Conservation (phyloP, 2,329 filamentous ascomycete genomes). For the Lasiodiplodia sp. region DNA sequence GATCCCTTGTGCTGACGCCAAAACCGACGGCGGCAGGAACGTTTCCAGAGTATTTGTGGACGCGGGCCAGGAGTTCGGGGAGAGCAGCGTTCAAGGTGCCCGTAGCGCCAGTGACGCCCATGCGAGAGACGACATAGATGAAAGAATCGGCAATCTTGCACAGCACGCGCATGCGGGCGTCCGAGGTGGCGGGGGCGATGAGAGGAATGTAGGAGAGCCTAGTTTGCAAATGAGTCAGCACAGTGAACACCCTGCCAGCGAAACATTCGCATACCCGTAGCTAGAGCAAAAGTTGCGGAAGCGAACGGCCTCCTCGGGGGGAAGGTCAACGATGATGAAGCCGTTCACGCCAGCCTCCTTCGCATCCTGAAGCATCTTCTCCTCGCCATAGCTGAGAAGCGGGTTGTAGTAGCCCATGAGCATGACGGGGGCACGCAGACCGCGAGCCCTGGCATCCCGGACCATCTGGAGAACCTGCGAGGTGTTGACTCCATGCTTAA, state of each 20-base stretch:
- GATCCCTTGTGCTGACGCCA: conserved; percentile 92
- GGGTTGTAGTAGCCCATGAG: conserved; percentile 99
- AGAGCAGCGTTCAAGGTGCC: conserved; percentile 83
- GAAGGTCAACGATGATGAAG: conserved; percentile 95
- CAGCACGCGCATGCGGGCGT: conserved; percentile 90
- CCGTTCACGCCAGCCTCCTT: conserved; percentile 87
- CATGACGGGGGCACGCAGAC: conserved; percentile 81
- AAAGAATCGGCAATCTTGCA: conserved; percentile 98
- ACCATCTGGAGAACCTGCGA: conserved; percentile 82
- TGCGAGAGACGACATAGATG: conserved; percentile 97
- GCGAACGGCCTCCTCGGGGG: conserved; percentile 91
- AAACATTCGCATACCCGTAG: conserved; percentile 66
- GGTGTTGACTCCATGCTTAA: conserved; percentile 88
- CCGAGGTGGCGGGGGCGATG: conserved; percentile 92
- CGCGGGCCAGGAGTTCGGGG: conserved; percentile 80
- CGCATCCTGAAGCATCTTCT: conserved; percentile 83
- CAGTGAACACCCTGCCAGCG: background rate
- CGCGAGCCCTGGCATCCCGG: conserved; percentile 76
- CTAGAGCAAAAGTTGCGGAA: conserved; percentile 86
- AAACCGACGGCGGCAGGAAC: conserved; percentile 93
- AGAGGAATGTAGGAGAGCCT: conserved; percentile 93
- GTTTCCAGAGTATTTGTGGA: conserved; percentile 91
- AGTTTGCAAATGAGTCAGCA: background rate
- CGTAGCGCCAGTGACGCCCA: conserved; percentile 93
- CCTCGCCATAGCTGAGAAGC: conserved; percentile 91